These are phyloP conservation scores for Fusarium sp. DNA, from an alignment of 2,329 filamentous ascomycete genomes.

Conservation along the genomic window DNA sequence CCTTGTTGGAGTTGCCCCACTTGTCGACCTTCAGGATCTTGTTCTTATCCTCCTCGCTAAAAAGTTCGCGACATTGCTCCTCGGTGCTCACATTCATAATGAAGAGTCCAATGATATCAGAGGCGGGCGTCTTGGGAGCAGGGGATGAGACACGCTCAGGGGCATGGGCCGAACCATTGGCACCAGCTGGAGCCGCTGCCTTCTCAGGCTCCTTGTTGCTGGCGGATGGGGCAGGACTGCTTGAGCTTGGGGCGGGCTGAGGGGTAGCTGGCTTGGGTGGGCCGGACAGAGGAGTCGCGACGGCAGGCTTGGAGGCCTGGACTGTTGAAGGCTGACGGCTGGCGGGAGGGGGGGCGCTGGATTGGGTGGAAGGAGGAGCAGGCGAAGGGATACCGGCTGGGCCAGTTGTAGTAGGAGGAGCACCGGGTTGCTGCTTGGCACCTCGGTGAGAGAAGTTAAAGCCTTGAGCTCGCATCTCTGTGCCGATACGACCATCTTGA, in stretches of 20 bases:
- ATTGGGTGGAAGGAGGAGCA: slow-evolving; percentile 52
- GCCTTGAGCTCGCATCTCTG: slow-evolving; percentile 97
- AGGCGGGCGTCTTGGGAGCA: slow-evolving; percentile 67
- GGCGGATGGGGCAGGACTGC: slow-evolving; percentile 54
- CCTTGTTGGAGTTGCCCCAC: slow-evolving; percentile 81
- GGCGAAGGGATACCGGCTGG: slow-evolving; percentile 50
- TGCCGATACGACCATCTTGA: slow-evolving; percentile 94
- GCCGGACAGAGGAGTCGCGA: slow-evolving; percentile 50
- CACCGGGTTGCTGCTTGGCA: slow-evolving; percentile 74
- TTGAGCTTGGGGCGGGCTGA: slow-evolving; percentile 60
- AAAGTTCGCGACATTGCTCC: slow-evolving; percentile 83
- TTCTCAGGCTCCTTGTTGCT: slow-evolving; percentile 67
- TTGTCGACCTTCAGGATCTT: slow-evolving; percentile 73
- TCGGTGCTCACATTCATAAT: slow-evolving; percentile 87
- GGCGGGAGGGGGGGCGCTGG: slow-evolving; percentile 48
- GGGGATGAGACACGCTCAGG: slow-evolving; percentile 67
- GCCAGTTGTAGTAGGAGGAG: slow-evolving; percentile 47
- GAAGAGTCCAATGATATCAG: slow-evolving; percentile 86
- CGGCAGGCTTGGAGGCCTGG: slow-evolving; percentile 57
- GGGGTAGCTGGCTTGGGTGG: slow-evolving; percentile 58
- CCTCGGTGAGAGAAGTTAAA: slow-evolving; percentile 99
- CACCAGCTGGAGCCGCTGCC: slow-evolving; percentile 54
- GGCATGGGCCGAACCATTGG: slow-evolving; percentile 66
- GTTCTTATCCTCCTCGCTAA: slow-evolving; percentile 81
- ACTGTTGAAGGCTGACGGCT: slow-evolving; percentile 53